Percentiles rank a stretch among this genome's conserved stretches.
These are phyloP conservation scores for Hymenoscyphus linearis DNA, from an alignment of 2,329 filamentous ascomycete species.

Conservation along the genomic window DNA sequence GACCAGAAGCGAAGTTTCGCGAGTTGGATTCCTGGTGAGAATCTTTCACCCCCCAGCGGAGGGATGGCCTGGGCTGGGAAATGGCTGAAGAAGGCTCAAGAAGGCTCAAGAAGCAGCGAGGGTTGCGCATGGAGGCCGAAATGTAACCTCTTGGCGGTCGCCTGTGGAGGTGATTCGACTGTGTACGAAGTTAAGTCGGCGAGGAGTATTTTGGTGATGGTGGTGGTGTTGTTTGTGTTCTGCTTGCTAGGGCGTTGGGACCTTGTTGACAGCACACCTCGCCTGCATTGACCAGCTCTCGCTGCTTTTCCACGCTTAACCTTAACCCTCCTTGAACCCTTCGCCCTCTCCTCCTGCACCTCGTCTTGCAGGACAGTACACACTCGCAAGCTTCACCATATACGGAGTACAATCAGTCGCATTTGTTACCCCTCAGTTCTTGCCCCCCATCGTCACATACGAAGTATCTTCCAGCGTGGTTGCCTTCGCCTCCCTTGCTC, in stretches of 20 bases:
- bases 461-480: too few relatives aligned
- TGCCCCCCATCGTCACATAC: too few relatives aligned
- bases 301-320: neutral
- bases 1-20: constrained; percentile 1
- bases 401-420: neutral
- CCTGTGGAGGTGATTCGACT: neutral
- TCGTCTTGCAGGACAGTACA: too few relatives aligned
- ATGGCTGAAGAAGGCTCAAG: neutral
- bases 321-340: too few relatives aligned
- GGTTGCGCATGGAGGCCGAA: neutral
- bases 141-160: neutral
- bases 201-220: neutral
- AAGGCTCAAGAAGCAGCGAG: too few relatives aligned
- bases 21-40: neutral
- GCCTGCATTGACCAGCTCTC: neutral
- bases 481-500: neutral
- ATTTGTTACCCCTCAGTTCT: too few relatives aligned
- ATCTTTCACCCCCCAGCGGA: neutral
- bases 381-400: neutral
- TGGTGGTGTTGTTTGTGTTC: neutral
- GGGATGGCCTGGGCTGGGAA: neutral
- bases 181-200: neutral
- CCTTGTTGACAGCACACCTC: neutral
- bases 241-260: too few relatives aligned
- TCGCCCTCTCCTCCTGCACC: too few relatives aligned